phyloP scores from a whole-genome alignment of 1,284 basidiomycete species.

The Ceratobasidium sp. region DNA sequence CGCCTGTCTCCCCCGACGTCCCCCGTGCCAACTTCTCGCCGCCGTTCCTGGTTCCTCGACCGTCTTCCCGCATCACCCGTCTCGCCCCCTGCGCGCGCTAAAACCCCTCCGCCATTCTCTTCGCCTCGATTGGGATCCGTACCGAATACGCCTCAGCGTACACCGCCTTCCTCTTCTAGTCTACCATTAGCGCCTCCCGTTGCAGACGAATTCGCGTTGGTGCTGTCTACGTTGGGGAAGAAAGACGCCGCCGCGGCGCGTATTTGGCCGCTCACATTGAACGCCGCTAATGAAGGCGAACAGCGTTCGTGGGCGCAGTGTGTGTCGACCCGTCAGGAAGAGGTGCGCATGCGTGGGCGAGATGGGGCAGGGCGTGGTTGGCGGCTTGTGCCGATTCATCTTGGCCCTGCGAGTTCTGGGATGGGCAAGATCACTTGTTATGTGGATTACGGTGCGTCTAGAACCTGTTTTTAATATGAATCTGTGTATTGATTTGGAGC shows the following conservation, averaged over 20 bases:
- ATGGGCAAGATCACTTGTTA: constrained; percentile 30
- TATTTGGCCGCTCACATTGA: constrained; percentile 29
- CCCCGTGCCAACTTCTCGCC: constrained; percentile 1
- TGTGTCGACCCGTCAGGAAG: constrained; percentile 36
- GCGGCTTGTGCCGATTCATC: constrained; percentile 18
- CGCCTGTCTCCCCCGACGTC: neutral
- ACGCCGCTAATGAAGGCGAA: constrained; percentile 23
- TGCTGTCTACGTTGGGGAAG: constrained; percentile 26
- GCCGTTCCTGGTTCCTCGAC: constrained; percentile 44
- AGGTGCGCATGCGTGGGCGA: constrained; percentile 20
- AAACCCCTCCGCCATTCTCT: constrained; percentile 27
- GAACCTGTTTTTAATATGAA: neutral
- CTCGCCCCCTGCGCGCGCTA: constrained; percentile 29
- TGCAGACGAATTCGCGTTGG: constrained; percentile 26
- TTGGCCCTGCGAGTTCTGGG: constrained; percentile 1
- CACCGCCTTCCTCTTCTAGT: neutral
- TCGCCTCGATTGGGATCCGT: neutral
- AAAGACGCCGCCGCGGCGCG: constrained; percentile 10
- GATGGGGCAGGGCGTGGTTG: constrained; percentile 25
- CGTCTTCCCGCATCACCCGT: constrained; percentile 23
- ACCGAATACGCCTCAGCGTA: neutral
- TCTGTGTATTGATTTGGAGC: neutral
- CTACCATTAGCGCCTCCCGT: neutral
- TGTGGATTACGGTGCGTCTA: constrained; percentile 41
- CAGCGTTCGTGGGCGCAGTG: constrained; percentile 39